Evolutionary conservation across 345 rosid species (phyloP).

Genomic region (Pistacia atlantica): DNA sequence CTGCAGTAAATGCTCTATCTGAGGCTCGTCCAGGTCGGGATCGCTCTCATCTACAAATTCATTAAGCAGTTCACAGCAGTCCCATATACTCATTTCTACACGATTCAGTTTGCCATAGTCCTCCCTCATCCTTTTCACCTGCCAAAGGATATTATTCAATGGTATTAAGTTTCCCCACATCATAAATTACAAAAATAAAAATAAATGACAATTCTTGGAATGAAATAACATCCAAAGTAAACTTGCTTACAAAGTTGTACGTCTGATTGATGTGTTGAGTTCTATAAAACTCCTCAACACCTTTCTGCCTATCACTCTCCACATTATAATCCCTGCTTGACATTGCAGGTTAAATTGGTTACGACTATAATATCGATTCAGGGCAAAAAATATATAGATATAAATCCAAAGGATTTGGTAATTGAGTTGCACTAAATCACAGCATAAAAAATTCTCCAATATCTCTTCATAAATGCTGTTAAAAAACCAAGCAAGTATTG

Average conservation of each 20-base stretch:
- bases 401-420: background rate
- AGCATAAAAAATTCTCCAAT: background rate
- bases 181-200: background rate
- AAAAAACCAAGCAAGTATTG: too few relatives aligned
- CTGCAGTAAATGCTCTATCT: constrained; percentile 57
- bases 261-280: constrained; percentile 75
- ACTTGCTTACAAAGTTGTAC: constrained; percentile 58
- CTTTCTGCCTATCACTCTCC: constrained; percentile 66
- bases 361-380: background rate
- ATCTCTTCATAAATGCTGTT: background rate
- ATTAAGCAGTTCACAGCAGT: constrained; percentile 65
- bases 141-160: background rate
- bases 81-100: constrained; percentile 69
- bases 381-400: background rate
- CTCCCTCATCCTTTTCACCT: constrained; percentile 53
- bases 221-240: background rate
- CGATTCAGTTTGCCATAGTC: constrained; percentile 46
- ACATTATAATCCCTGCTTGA: constrained; percentile 61
- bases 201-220: background rate
- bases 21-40: constrained; percentile 68
- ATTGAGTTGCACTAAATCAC: background rate
- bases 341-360: background rate
- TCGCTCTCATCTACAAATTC: constrained; percentile 67
- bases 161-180: background rate
- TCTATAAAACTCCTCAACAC: constrained; percentile 72